Percentiles rank a stretch among this genome's conserved stretches.
Evolutionary conservation across 352 stramenopile species (phyloP).

Genomic region (Globisporangium canariense): DNA sequence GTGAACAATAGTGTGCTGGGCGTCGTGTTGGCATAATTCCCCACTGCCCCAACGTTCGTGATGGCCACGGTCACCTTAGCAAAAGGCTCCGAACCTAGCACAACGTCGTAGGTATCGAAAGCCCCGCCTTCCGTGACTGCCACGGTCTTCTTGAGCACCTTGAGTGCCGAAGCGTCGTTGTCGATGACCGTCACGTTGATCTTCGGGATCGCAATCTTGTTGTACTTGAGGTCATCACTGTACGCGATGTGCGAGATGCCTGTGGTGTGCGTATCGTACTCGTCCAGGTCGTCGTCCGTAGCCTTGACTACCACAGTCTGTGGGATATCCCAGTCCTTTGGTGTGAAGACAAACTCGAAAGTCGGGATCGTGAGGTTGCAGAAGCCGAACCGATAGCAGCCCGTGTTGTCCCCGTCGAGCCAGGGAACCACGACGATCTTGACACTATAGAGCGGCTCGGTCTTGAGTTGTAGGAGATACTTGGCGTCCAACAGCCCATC

Average conservation of each 20-base stretch:
- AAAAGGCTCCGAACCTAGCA: constrained; percentile 61
- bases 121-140: constrained; percentile 43
- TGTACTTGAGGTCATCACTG: constrained; percentile 67
- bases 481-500: constrained; percentile 34
- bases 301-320: constrained; percentile 51
- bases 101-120: constrained; percentile 48
- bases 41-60: constrained; percentile 44
- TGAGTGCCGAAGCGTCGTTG: constrained; percentile 58
- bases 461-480: constrained; percentile 56
- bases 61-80: constrained; percentile 53
- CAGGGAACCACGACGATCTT: constrained; percentile 63
- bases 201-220: constrained; percentile 51
- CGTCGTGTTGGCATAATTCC: constrained; percentile 33
- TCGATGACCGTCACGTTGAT: constrained; percentile 60
- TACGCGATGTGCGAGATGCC: constrained; percentile 71
- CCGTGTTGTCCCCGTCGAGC: constrained; percentile 50
- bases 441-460: constrained; percentile 57
- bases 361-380: constrained; percentile 68
- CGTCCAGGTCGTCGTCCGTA: constrained; percentile 66
- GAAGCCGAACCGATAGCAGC: constrained; percentile 69
- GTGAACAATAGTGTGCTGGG: constrained; percentile 50
- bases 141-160: constrained; percentile 36
- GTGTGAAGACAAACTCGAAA: constrained; percentile 55
- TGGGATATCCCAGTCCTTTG: constrained; percentile 55
- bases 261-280: constrained; percentile 56